Base-by-base conservation (phyloP, 2,329 filamentous ascomycete genomes). In the Alternaria burnsii region DNA sequence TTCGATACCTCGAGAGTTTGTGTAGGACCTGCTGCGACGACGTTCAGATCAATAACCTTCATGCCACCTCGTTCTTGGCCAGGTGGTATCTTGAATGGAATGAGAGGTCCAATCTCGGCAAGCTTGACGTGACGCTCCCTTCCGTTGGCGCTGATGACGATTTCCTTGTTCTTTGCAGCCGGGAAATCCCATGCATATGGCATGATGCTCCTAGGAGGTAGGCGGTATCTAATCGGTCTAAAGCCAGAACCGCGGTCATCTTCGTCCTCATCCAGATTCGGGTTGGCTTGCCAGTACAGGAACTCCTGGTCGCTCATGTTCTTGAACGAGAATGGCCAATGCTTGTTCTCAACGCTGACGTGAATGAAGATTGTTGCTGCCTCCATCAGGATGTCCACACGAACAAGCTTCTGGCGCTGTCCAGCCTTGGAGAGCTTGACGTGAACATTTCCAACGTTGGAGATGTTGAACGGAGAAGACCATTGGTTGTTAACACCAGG, bases 121-220 rank as follows among this genome's bases (percentile, higher is more conserved):
- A 99, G 85, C 78, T 96, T 97, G 76, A 99, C 91, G 73, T 97
- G 93, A 30, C 95, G 86, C 75, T 97, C 93, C 73, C 90, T 92
- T 62, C 89, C 89, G 71, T 90, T 88, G 8, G 90, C 90, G 54
- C 84, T 89, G 74, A 99, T 88, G 51, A 98, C 88, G 40, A 99
- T 87, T 76, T 97, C 95, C 72, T 95, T 97, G 80, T 92, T 91
- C 81, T 97, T 97, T n/a, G 93, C 94, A 1, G 95, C 94, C 1
- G 95, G 96, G 80, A 97, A 99, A 76, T 99, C 96, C 95, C 95
- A 99, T 2, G 95, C 94, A 73, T 99, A 99, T 0, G 96, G 95
- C 95, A 99, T 99, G 78, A 99, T 97, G 78, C 94, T 98, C 61
- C 95, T 87, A 12, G 94, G 89, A 2, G 96, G 96, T 30, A 99